Evolutionary conservation across 257 asterid genomes (phyloP), one percentile per base, ranked within the genome.

Genomic region (Nicotiana tabacum): DNA sequence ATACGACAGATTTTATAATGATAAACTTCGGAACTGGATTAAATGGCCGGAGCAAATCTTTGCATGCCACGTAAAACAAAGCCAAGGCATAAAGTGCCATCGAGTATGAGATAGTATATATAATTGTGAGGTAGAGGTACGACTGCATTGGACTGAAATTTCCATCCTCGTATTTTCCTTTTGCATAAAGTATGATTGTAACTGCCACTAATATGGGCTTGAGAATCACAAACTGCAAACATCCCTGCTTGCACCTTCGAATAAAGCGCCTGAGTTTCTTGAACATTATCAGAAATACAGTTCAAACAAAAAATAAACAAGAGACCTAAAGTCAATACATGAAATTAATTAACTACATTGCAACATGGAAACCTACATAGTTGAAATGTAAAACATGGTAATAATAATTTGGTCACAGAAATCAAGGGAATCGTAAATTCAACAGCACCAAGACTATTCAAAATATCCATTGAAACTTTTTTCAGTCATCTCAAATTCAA

Each of bases 11-110:
- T 82, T 96, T 96, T 88, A 96, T 94, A 56, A 96, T 94, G 89
- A 96, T 90, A 57, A 96, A 96, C 90, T 93, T 94, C 56, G 98
- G 98, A 78, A 96, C 99, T 64, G 99, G 99, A 89, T 93, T 94
- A 89, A 94, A 94, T 80, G 99, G 99, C 90, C 87, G 93, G 89
- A 96, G 96, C 90, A 96, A 90, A 87, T 93, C 98, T 86, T 88
- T 92, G 97, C 98, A 94, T 80, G 99, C 98, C 82, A 93, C 90
- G 72, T 96, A 94, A 88, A 96, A 94, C 94, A 96, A 87, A 67
- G 93, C 96, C 90, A 96, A 90, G 66, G 98, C 92, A 80, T 94
- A 96, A 62, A 96, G 98, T 79, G 99, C 98, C 93, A 90, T 78
- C 1, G 99, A 94, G 89, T 96, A 96, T 35, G 98, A 96, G 83